Conservation (phyloP, 495 filamentous ascomycete species). For the Penicillium coffeae region DNA sequence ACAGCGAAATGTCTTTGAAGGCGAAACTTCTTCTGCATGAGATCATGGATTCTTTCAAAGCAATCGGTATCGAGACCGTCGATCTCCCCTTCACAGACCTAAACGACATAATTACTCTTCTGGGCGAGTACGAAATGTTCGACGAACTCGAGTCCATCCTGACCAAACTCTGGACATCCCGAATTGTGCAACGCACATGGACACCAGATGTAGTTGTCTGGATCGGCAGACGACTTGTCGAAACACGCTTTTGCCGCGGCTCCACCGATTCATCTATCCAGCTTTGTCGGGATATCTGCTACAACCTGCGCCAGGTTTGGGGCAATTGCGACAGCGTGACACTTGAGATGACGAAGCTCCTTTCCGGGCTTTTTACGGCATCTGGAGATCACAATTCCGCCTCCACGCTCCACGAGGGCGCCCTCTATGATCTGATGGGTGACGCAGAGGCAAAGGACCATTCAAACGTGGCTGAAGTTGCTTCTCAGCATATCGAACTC, state of each 20-base stretch:
- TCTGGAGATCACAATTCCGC: constrained; percentile 49
- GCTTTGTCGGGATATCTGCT: constrained; percentile 57
- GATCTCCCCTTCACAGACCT: constrained; percentile 49
- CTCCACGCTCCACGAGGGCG: constrained; percentile 51
- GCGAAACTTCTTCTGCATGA: constrained; percentile 51
- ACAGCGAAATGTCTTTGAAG: constrained; percentile 47
- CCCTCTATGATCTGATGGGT: constrained; percentile 46
- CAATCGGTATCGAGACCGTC: constrained; percentile 49
- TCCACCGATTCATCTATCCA: constrained; percentile 43
- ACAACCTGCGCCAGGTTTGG: constrained; percentile 59
- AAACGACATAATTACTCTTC: constrained; percentile 50
- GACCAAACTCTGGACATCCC: constrained; percentile 56
- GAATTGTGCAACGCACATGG: constrained; percentile 58
- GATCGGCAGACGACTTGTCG: constrained; percentile 55
- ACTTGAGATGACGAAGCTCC: constrained; percentile 52
- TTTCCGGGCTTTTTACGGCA: constrained; percentile 51
- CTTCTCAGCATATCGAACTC: constrained; percentile 47
- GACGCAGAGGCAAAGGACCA: constrained; percentile 39
- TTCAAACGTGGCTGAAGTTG: constrained; percentile 30
- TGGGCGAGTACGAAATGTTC: constrained; percentile 58
- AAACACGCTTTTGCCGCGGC: constrained; percentile 51
- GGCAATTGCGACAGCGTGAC: constrained; percentile 52
- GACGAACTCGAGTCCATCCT: constrained; percentile 57
- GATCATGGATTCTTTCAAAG: constrained; percentile 46
- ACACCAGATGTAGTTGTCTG: constrained; percentile 47